Percentiles rank a stretch among this genome's conserved stretches.
phyloP scores from a whole-genome alignment of 495 filamentous ascomycete species.

The Penicillium mononematosum region DNA sequence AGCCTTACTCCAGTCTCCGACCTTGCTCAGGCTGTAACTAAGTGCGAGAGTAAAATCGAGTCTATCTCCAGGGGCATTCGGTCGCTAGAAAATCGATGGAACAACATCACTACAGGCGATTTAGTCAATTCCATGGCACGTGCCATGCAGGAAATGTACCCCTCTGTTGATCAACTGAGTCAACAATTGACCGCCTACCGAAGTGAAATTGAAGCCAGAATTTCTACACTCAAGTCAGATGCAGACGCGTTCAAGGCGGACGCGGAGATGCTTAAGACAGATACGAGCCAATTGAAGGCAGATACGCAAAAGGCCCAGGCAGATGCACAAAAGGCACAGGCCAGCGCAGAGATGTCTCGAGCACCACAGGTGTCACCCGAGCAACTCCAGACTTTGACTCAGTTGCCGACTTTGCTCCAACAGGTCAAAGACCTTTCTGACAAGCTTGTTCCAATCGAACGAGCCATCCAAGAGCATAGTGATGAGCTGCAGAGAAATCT shows the following conservation, averaged over 20 bases:
- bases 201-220: conserved; percentile 2
- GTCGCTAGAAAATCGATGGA: conserved; percentile 42
- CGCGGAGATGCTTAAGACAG: background rate
- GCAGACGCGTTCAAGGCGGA: background rate
- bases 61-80: conserved; percentile 26
- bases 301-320: background rate
- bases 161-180: conserved; percentile 15
- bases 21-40: background rate
- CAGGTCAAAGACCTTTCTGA: background rate
- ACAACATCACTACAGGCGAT: conserved; percentile 32
- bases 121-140: conserved; percentile 37
- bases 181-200: background rate
- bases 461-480: background rate
- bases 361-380: background rate
- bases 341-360: background rate
- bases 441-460: background rate
- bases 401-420: background rate
- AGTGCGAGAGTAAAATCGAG: conserved; percentile 4
- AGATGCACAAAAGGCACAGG: background rate
- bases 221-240: background rate
- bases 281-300: background rate
- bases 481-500: background rate
- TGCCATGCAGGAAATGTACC: conserved; percentile 41
- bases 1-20: background rate
- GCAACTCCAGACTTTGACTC: background rate